phyloP scores from a whole-genome alignment of 441 rosid species.

The Populus tomentosa region DNA sequence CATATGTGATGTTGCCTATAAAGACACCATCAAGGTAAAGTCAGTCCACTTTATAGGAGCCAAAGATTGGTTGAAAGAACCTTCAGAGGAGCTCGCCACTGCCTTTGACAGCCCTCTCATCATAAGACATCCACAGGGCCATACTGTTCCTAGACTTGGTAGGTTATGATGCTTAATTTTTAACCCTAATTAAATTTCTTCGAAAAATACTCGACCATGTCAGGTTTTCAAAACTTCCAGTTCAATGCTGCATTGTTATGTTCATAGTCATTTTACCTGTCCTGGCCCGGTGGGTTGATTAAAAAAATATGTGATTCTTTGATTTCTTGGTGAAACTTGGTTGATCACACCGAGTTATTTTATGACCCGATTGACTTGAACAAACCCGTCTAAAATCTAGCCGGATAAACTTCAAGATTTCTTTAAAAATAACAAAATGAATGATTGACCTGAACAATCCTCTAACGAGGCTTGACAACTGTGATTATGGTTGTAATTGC shows the following conservation, averaged over 20 bases:
- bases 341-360: too few relatives aligned
- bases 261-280: too few relatives aligned
- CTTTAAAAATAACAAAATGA: too few relatives aligned
- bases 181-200: not conserved
- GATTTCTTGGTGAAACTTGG: too few relatives aligned
- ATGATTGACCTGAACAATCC: too few relatives aligned
- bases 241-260: too few relatives aligned
- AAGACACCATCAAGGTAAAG: conserved; percentile 43
- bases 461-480: too few relatives aligned
- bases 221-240: not conserved
- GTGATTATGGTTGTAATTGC: too few relatives aligned
- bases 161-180: not conserved
- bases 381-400: too few relatives aligned
- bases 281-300: too few relatives aligned
- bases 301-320: too few relatives aligned
- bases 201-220: not conserved
- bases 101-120: conserved; percentile 49
- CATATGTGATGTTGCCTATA: conserved; percentile 52
- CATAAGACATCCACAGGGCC: conserved; percentile 61
- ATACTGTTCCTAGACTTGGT: conserved; percentile 60
- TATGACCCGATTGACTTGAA: fast-evolving
- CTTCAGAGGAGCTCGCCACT: conserved; percentile 45
- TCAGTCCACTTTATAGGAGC: conserved; percentile 60
- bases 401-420: too few relatives aligned
- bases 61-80: conserved; percentile 57